Evolutionary conservation across 176 grass and related monocot genomes (phyloP).

Genomic region (Cenchrus fungigraminus): DNA sequence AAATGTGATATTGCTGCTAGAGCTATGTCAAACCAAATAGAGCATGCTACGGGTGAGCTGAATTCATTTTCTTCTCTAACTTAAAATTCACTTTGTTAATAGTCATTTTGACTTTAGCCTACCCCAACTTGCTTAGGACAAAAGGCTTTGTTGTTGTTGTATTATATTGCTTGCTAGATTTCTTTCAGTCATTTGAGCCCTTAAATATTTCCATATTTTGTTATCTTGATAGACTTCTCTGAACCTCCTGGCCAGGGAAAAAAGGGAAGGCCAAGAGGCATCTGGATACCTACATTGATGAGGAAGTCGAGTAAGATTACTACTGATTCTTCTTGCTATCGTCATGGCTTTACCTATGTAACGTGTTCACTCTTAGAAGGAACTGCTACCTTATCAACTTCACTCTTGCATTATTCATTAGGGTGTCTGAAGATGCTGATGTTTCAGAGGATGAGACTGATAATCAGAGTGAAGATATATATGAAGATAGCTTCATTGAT

Average conservation of each 20-base stretch:
- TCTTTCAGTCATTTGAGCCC: background rate
- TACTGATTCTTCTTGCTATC: background rate
- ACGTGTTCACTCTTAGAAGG: background rate
- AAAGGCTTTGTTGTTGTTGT: no score
- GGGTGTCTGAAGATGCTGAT: constrained; percentile 81
- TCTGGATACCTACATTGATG: constrained; percentile 66
- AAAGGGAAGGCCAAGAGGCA: constrained; percentile 51
- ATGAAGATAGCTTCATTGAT: constrained; percentile 90
- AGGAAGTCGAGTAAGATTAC: constrained; percentile 80
- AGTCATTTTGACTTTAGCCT: background rate
- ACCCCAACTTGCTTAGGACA: no score
- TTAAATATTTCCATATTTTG: background rate
- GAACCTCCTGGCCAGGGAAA: constrained; percentile 49
- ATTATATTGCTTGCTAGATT: background rate
- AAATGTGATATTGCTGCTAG: constrained; percentile 27
- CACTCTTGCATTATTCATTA: constrained; percentile 42
- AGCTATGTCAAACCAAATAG: constrained; percentile 40
- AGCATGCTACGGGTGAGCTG: constrained; percentile 55
- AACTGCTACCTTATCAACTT: constrained; percentile 20
- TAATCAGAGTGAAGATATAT: constrained; percentile 62
- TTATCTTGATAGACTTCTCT: constrained; percentile 36
- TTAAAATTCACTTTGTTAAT: background rate
- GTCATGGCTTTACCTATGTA: background rate
- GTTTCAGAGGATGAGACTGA: constrained; percentile 80
- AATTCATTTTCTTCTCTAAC: background rate